Conservation (phyloP, 169 alveolate species). For the Plasmodium ovale region DNA sequence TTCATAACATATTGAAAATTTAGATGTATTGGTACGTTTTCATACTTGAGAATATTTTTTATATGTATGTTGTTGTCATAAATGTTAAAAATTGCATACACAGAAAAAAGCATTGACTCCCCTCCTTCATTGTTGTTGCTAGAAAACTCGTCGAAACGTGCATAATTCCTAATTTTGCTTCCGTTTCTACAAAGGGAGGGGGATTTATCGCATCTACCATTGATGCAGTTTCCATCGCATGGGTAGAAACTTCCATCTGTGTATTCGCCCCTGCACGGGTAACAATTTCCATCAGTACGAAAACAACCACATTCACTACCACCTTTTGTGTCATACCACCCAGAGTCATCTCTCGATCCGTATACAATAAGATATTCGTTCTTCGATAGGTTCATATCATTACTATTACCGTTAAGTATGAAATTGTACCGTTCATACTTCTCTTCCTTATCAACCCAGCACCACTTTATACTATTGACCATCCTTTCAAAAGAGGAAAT, state of each 20-base stretch:
- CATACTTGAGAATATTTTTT: slow-evolving; percentile 61
- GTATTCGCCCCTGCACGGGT: neutral
- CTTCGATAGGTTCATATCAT: slow-evolving; percentile 12
- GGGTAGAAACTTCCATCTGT: slow-evolving; percentile 5
- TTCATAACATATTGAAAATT: slow-evolving; percentile 39
- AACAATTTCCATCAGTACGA: neutral
- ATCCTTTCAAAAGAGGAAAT: slow-evolving; percentile 21
- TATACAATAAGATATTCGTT: slow-evolving; percentile 74
- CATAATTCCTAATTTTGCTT: slow-evolving; percentile 21
- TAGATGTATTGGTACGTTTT: slow-evolving; percentile 38
- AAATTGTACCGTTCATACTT: slow-evolving; percentile 1
- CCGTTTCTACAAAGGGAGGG: neutral
- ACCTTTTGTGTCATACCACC: no score
- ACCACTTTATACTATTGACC: slow-evolving; percentile 45
- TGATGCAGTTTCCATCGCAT: neutral
- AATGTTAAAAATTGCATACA: slow-evolving; percentile 70
- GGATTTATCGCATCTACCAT: no score
- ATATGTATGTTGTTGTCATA: slow-evolving; percentile 47
- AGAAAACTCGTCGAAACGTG: slow-evolving; percentile 2
- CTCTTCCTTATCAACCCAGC: slow-evolving; percentile 59
- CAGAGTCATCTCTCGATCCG: slow-evolving; percentile 22
- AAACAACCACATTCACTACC: no score
- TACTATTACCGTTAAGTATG: slow-evolving; percentile 4
- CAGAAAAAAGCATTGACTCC: slow-evolving; percentile 19
- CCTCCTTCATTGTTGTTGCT: neutral